Evolutionary conservation across 2,329 filamentous ascomycete genomes (phyloP).

Genomic region (Scleromitrula shiraiana): DNA sequence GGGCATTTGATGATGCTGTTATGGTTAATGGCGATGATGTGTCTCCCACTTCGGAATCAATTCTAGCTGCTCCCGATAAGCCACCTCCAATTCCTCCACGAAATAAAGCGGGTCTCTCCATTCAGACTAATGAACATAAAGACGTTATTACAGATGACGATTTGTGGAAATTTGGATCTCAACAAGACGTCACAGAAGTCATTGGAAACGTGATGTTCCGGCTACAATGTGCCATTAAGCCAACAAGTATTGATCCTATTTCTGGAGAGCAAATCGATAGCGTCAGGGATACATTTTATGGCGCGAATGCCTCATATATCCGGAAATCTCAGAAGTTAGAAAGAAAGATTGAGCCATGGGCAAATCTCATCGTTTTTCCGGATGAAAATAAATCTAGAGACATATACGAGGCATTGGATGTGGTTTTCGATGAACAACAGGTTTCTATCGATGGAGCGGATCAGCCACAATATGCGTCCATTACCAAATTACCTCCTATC

Average conservation of each 20-base stretch:
- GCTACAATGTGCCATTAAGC: slow-evolving; percentile 78
- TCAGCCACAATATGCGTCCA: slow-evolving; percentile 59
- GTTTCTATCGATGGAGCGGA: slow-evolving; percentile 57
- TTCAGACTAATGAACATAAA: slow-evolving; percentile 24
- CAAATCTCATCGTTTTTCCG: slow-evolving; percentile 53
- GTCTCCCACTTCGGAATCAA: slow-evolving; percentile 3
- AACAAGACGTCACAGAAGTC: slow-evolving; percentile 95
- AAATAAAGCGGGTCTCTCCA: slow-evolving; percentile 28
- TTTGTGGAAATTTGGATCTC: slow-evolving; percentile 36
- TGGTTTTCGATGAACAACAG: slow-evolving; percentile 73
- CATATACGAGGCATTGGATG: slow-evolving; percentile 78
- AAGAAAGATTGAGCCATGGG: slow-evolving; percentile 35
- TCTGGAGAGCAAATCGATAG: slow-evolving; percentile 73
- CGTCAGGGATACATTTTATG: slow-evolving; percentile 64
- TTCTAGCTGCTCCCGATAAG: slow-evolving; percentile 21
- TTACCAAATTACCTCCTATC: slow-evolving; percentile 71
- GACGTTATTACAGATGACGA: slow-evolving; percentile 26
- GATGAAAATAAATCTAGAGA: slow-evolving; percentile 44
- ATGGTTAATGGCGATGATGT: slow-evolving; percentile 31
- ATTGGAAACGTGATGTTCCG: slow-evolving; percentile 88
- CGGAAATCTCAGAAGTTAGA: slow-evolving; percentile 42
- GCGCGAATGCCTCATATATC: slow-evolving; percentile 52
- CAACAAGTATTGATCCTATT: slow-evolving; percentile 51
- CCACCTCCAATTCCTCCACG: slow-evolving; percentile 30
- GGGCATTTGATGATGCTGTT: slow-evolving; percentile 17